Evolutionary conservation across 2,329 filamentous ascomycete genomes (phyloP), one percentile per base, ranked within the genome.

Genomic region (Colletotrichum abscissum): DNA sequence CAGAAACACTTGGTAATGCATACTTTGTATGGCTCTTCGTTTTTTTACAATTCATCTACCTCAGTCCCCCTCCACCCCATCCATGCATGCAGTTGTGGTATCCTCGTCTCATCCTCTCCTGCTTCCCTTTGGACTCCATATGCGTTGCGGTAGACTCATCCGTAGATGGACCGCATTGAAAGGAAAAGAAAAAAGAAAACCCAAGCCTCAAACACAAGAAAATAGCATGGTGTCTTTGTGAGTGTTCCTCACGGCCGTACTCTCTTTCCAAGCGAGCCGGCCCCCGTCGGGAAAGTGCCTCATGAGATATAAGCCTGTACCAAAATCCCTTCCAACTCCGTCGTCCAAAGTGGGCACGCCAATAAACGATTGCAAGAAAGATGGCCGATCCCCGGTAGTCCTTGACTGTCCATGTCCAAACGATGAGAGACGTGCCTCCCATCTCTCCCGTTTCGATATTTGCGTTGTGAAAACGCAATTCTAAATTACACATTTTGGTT

Each of bases 401-500:
- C 63, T 63, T 63, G 56, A 67, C 70, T 42, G 35, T 67, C 62
- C 55, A 56, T 76, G 65, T 67, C 72, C 65, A 68, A 73, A 52
- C 63, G 30, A 58, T 24, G 46, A 46, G 19, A 5, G 8, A 7
- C 11, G 30, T 54, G 33, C 24, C 33, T 46, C 63, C 57, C 63
- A 57, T 65, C 55, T 58, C 62, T 68, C 60, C 65, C 62, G 71
- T 71, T 71, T 62, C 71, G 58, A 72, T 63, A 63, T 59, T 35
- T 60, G 69, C 60, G 55, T 60, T 63, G 63, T 24, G 30, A 52
- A 56, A 22, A 57, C 63, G 62, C 71, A 49, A 57, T 68, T 69
- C 75, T 78, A 79, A 72, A 81, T 81, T 81, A 81, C 77, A 82
- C 80, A 81, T 81, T 81, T 81, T 76, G 74, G 75, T 80, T 80